Evolutionary conservation across 2,329 filamentous ascomycete species (phyloP).

Genomic region (Dothistroma pini): DNA sequence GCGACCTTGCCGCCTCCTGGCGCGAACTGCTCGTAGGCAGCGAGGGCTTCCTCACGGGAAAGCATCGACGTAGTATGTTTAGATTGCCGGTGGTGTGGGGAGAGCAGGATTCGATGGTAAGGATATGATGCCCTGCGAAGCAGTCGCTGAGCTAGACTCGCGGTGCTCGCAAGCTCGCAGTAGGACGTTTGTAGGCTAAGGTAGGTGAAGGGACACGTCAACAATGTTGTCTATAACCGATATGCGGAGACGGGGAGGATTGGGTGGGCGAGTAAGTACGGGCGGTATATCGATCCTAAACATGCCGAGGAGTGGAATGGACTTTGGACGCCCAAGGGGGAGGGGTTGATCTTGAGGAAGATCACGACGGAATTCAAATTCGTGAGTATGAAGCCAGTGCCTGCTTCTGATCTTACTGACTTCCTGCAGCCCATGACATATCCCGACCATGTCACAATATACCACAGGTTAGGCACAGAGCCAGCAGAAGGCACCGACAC

Average conservation of each 20-base stretch:
- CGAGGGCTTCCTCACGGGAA: slow-evolving; percentile 68
- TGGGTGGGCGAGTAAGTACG: slow-evolving; percentile 70
- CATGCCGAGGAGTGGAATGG: slow-evolving; percentile 64
- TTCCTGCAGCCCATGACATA: slow-evolving; percentile 68
- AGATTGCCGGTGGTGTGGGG: slow-evolving; percentile 73
- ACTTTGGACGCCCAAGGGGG: slow-evolving; percentile 61
- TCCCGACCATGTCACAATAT: slow-evolving; percentile 77
- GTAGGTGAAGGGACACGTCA: slow-evolving; percentile 62
- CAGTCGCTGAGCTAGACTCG: background rate
- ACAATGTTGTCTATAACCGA: slow-evolving; percentile 78
- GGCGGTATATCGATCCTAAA: slow-evolving; percentile 56
- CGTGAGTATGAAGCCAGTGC: slow-evolving; percentile 44
- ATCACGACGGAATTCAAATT: slow-evolving; percentile 86
- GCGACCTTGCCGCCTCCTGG: slow-evolving; percentile 64
- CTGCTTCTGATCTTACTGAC: slow-evolving; percentile 31
- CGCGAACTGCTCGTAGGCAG: slow-evolving; percentile 66
- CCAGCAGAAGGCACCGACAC: slow-evolving; percentile 51
- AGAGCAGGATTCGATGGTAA: slow-evolving; percentile 65
- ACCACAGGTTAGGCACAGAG: slow-evolving; percentile 66
- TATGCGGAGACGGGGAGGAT: slow-evolving; percentile 80
- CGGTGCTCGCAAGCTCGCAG: slow-evolving; percentile 6
- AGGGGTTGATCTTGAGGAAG: slow-evolving; percentile 73
- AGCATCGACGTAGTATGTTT: slow-evolving; percentile 59
- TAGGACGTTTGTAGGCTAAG: slow-evolving; percentile 23
- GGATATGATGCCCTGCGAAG: background rate